These are phyloP conservation scores for Dipteronia dyeriana DNA, from an alignment of 345 rosid species.

Conservation along the genomic window DNA sequence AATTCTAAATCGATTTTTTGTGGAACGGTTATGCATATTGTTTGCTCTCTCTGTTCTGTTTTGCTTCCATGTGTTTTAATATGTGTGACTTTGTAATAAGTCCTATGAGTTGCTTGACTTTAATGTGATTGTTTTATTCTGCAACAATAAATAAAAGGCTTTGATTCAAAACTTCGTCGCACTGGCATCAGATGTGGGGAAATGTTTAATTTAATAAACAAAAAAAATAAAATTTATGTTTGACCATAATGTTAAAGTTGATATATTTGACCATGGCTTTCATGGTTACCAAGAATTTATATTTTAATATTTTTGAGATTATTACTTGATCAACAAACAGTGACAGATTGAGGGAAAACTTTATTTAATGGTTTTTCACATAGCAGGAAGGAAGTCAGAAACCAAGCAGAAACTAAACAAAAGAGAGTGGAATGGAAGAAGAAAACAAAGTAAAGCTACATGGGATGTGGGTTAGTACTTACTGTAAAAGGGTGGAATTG, in stretches of 20 bases:
- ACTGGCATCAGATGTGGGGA: too few relatives aligned
- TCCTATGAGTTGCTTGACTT: not conserved
- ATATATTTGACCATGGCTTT: constrained; percentile 1
- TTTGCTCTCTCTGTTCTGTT: not conserved
- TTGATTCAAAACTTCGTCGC: not conserved
- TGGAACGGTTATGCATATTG: not conserved
- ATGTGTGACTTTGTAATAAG: not conserved
- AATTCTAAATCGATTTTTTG: not conserved
- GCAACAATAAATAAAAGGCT: too few relatives aligned
- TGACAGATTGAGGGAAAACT: not conserved
- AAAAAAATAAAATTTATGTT: too few relatives aligned
- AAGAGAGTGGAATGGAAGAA: constrained; percentile 23
- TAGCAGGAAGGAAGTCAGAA: not conserved
- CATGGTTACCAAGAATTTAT: not conserved
- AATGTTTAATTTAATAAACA: too few relatives aligned
- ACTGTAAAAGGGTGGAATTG: constrained; percentile 38
- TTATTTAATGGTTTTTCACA: not conserved
- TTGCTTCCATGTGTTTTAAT: not conserved
- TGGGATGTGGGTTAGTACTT: constrained; percentile 37
- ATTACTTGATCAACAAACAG: not conserved
- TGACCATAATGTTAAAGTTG: not conserved
- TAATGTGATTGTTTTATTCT: too few relatives aligned
- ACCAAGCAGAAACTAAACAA: not conserved
- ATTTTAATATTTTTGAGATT: not conserved
- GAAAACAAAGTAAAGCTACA: constrained; percentile 40